Evolutionary conservation across 495 filamentous ascomycete genomes (phyloP).

Genomic region (Aspergillus mulundensis): DNA sequence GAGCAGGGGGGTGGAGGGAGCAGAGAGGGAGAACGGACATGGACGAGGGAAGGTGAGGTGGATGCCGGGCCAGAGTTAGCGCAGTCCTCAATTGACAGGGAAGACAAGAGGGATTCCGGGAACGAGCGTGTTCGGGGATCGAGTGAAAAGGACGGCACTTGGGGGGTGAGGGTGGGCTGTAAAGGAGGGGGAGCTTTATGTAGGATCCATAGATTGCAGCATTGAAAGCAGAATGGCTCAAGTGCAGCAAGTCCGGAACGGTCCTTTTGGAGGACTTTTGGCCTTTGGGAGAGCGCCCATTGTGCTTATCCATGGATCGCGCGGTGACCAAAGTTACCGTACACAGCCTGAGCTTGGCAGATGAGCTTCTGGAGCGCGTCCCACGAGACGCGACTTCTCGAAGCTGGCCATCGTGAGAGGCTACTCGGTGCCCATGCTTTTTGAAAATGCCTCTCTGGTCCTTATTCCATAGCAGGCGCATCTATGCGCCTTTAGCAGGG

Average conservation of each 20-base stretch:
- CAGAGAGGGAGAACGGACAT: conserved; percentile 8
- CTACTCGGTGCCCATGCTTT: background rate
- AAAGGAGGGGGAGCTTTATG: background rate
- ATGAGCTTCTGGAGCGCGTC: conserved; percentile 4
- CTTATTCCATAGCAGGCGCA: background rate
- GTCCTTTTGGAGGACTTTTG: conserved; percentile 12
- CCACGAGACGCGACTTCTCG: conserved; percentile 12
- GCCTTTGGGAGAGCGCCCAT: no score
- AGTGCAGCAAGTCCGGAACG: conserved; percentile 14
- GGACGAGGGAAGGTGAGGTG: conserved; percentile 15
- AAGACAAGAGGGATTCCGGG: conserved; percentile 15
- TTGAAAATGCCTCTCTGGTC: background rate
- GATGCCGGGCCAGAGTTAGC: conserved; percentile 10
- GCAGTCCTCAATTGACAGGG: conserved; percentile 18
- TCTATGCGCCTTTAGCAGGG: background rate
- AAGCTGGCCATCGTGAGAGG: background rate
- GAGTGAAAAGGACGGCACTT: no score
- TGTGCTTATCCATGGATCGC: conserved; percentile 17
- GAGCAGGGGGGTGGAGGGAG: conserved; percentile 16
- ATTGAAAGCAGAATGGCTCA: background rate
- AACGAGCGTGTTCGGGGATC: conserved; percentile 23
- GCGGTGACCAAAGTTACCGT: conserved; percentile 7
- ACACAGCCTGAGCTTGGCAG: background rate
- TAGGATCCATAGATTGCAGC: background rate
- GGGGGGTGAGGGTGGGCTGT: background rate